Percentiles rank a stretch among this genome's conserved stretches.
Conservation (phyloP, 176 grass and related monocot genomes). For the Eleusine indica region DNA sequence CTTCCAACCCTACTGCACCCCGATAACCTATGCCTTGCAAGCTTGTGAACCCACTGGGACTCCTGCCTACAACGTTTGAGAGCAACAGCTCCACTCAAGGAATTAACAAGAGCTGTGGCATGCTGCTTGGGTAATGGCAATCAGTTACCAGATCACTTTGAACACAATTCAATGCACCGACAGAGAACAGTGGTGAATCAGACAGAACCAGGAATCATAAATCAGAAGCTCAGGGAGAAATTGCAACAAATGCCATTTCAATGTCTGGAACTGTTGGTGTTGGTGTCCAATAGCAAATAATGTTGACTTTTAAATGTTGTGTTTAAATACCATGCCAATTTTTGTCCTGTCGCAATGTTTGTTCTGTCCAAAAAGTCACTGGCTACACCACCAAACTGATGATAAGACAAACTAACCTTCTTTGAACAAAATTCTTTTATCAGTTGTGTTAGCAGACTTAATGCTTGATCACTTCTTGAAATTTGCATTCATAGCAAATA, state of each 20-base stretch:
- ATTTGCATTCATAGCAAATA: slow-evolving; percentile 8
- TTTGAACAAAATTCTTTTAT: slow-evolving; percentile 33
- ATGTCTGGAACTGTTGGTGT: background rate
- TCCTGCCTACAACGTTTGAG: background rate
- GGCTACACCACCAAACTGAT: background rate
- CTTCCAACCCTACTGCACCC: background rate
- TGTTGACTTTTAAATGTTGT: background rate
- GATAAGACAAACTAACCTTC: slow-evolving; percentile 16
- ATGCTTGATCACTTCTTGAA: background rate
- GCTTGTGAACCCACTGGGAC: background rate
- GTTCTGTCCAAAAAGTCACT: background rate
- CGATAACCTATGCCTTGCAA: background rate
- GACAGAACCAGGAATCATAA: background rate
- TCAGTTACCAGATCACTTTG: background rate
- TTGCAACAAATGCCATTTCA: background rate
- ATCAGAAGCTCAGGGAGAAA: background rate
- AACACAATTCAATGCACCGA: background rate
- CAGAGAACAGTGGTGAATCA: background rate
- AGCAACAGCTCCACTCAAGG: background rate
- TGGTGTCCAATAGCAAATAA: background rate
- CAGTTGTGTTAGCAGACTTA: slow-evolving; percentile 10
- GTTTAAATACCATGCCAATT: background rate
- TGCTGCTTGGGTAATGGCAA: background rate
- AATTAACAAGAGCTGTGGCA: background rate
- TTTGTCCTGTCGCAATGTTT: background rate